A percentile compares a stretch with the other conserved stretches of the same genome.
Conservation (phyloP, 352 stramenopile genomes). For the Thalassiosira oceanica region DNA sequence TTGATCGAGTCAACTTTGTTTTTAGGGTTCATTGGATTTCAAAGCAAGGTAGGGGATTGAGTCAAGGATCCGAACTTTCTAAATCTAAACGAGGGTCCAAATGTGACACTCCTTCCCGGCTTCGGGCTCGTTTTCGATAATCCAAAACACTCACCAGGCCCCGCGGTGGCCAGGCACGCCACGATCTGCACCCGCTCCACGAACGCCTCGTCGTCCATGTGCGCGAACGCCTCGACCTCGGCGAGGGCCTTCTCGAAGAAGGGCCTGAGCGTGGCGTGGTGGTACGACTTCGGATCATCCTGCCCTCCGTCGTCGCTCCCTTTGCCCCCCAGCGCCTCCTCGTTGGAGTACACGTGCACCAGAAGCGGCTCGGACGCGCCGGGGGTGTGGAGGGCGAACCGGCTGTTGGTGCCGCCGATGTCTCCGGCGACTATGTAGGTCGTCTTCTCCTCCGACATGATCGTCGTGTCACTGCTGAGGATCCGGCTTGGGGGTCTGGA, state of each 20-base stretch:
- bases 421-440: conserved; percentile 83
- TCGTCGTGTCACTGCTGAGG: too few species aligned
- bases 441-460: too few species aligned
- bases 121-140: too few species aligned
- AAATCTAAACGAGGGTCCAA: too few species aligned
- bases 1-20: too few species aligned
- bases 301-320: too few species aligned
- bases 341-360: conserved; percentile 70
- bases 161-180: conserved; percentile 82
- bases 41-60: too few species aligned
- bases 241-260: conserved; percentile 90
- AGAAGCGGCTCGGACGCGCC: conserved; percentile 38
- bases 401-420: conserved; percentile 96
- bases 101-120: too few species aligned
- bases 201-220: conserved; percentile 39
- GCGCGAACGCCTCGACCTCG: conserved; percentile 74
- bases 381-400: conserved; percentile 80
- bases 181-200: conserved; percentile 54
- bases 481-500: too few species aligned
- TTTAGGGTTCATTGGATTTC: too few species aligned
- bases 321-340: conserved; percentile 56
- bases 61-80: too few species aligned
- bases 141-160: conserved; percentile 81
- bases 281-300: conserved; percentile 45
- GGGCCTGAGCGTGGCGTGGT: conserved; percentile 83